phyloP scores from a whole-genome alignment of 2,329 filamentous ascomycete species.

The Nemania serpens region DNA sequence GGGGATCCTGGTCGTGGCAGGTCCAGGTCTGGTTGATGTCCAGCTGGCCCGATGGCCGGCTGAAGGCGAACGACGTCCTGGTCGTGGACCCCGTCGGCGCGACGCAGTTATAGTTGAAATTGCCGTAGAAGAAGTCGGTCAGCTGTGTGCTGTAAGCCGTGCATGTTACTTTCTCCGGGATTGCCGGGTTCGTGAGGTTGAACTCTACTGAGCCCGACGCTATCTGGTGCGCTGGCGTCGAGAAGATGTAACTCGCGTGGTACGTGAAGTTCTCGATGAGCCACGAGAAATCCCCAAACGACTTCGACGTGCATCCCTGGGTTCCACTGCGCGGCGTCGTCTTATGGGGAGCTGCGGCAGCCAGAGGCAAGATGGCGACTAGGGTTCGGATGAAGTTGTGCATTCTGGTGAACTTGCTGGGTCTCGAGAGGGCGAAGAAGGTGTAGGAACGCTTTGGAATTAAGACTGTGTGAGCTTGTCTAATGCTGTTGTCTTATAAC shows the following conservation, averaged over 20 bases:
- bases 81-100: conserved; percentile 39
- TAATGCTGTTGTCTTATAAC: neutral
- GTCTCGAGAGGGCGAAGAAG: neutral
- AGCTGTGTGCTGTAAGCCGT: conserved; percentile 48
- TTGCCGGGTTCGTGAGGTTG: conserved; percentile 53
- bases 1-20: conserved; percentile 48
- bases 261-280: conserved; percentile 51
- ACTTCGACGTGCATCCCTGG: conserved; percentile 41
- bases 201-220: conserved; percentile 54
- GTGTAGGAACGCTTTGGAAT: neutral
- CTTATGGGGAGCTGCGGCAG: conserved; percentile 34
- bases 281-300: conserved; percentile 47
- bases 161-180: conserved; percentile 48
- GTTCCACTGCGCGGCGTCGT: conserved; percentile 32
- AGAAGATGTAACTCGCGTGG: conserved; percentile 54
- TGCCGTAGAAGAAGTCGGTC: conserved; percentile 56
- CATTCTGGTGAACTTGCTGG: conserved; percentile 28
- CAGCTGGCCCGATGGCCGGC: conserved; percentile 43
- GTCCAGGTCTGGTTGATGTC: conserved; percentile 55
- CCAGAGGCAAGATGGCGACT: conserved; percentile 36
- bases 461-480: neutral
- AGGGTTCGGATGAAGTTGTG: conserved; percentile 35
- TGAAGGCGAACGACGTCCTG: conserved; percentile 50
- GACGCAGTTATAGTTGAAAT: conserved; percentile 49
- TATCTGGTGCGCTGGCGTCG: conserved; percentile 57